These are phyloP conservation scores for Meredithiella fracta DNA, from an alignment of 2,329 filamentous ascomycete genomes.

Conservation along the genomic window DNA sequence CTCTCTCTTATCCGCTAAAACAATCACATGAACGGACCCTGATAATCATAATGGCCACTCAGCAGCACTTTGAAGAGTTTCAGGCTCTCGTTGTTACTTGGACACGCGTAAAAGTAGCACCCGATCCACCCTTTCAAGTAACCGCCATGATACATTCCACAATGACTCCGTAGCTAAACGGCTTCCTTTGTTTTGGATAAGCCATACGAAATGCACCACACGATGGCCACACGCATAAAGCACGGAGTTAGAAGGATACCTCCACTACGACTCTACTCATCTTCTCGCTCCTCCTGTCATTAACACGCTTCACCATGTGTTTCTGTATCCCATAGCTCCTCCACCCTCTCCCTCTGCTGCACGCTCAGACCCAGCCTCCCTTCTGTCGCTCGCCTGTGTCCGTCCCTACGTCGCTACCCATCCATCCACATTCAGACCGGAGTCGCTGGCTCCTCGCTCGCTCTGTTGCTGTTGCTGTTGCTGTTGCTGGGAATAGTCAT, in stretches of 20 bases:
- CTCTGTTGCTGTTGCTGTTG: too few species aligned
- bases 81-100: background rate
- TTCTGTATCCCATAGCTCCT: background rate
- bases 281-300: background rate
- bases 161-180: too few species aligned
- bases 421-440: too few species aligned
- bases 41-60: background rate
- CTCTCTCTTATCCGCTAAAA: background rate
- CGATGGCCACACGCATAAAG: background rate
- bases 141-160: too few species aligned
- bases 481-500: too few species aligned
- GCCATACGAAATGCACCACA: background rate
- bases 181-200: background rate
- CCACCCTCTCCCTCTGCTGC: slow-evolving; percentile 13
- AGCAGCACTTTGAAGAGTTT: background rate
- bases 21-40: background rate
- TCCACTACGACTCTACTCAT: background rate
- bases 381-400: background rate
- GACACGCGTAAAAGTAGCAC: background rate
- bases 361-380: background rate
- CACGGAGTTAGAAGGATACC: background rate
- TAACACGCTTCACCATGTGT: background rate
- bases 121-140: background rate
- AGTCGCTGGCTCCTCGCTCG: too few species aligned
- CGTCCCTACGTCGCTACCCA: background rate